Conservation (phyloP, 176 grass and related monocot species). For the Musa acuminata region DNA sequence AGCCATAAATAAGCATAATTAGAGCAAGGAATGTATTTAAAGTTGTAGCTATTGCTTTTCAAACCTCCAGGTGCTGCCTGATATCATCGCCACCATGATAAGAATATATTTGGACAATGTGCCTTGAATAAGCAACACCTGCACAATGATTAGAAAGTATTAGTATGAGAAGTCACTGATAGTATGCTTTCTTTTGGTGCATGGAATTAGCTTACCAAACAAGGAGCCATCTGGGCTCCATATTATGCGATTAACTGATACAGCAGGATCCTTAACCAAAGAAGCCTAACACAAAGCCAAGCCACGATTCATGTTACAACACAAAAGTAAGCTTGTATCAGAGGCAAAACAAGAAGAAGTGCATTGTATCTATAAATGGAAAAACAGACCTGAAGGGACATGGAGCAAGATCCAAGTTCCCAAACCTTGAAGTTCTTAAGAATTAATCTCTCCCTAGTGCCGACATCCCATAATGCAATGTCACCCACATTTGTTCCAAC, state of each 20-base stretch:
- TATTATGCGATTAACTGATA: slow-evolving; percentile 92
- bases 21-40: slow-evolving; percentile 7
- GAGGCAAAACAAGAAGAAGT: not conserved
- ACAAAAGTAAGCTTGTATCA: not conserved
- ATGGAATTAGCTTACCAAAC: slow-evolving; percentile 55
- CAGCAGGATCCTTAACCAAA: slow-evolving; percentile 76
- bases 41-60: not conserved
- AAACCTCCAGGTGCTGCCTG: slow-evolving; percentile 93
- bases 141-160: slow-evolving; percentile 9
- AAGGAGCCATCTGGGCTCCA: slow-evolving; percentile 93
- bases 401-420: slow-evolving; percentile 75
- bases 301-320: not conserved
- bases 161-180: slow-evolving; percentile 21
- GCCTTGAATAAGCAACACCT: slow-evolving; percentile 99
- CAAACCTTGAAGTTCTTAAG: slow-evolving; percentile 93
- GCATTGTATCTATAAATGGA: not conserved
- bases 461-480: slow-evolving; percentile 97
- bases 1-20: slow-evolving; percentile 11
- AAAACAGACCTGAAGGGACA: slow-evolving; percentile 69
- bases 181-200: not conserved
- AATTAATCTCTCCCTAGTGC: slow-evolving; percentile 67
- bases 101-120: slow-evolving; percentile 97
- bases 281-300: slow-evolving; percentile 40
- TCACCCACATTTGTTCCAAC: slow-evolving; percentile 99
- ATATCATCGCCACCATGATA: slow-evolving; percentile 77